Conservation (phyloP, 495 filamentous ascomycete species). For the Penicillium paradoxum region DNA sequence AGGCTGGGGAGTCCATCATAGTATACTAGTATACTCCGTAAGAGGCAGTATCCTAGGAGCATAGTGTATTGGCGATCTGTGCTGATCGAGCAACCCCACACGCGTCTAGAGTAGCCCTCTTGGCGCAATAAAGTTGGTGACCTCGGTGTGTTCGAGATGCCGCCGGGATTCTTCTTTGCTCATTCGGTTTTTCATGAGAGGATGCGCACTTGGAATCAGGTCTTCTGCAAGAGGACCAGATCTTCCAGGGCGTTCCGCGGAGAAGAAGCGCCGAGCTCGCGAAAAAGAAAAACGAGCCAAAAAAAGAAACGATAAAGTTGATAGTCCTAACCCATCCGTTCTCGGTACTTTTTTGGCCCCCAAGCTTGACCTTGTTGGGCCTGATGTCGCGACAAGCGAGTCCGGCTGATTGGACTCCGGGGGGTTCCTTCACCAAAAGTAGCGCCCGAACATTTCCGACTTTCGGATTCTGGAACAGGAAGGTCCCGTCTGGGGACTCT, state of each 20-base stretch:
- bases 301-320: not conserved
- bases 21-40: too few relatives aligned
- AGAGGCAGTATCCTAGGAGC: too few relatives aligned
- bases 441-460: slow-evolving; percentile 5
- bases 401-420: not conserved
- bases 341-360: slow-evolving; percentile 10
- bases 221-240: too few relatives aligned
- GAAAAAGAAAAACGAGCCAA: too few relatives aligned
- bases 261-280: not conserved
- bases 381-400: slow-evolving; percentile 24
- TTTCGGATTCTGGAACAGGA: not conserved
- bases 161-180: slow-evolving; percentile 3
- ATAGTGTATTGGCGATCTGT: too few relatives aligned
- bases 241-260: too few relatives aligned
- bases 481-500: not conserved
- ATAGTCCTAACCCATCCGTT: not conserved
- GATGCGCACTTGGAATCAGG: too few relatives aligned
- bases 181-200: not conserved
- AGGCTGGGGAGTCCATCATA: too few relatives aligned
- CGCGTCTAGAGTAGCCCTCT: slow-evolving; percentile 21
- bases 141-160: slow-evolving; percentile 20
- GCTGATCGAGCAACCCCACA: not conserved
- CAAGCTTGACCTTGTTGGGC: slow-evolving; percentile 17
- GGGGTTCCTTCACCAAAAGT: not conserved
- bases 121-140: slow-evolving; percentile 20